Percentiles rank a stretch among this genome's conserved stretches.
phyloP scores from a whole-genome alignment of 2,329 filamentous ascomycete species.

The Trichoderma semiorbis region DNA sequence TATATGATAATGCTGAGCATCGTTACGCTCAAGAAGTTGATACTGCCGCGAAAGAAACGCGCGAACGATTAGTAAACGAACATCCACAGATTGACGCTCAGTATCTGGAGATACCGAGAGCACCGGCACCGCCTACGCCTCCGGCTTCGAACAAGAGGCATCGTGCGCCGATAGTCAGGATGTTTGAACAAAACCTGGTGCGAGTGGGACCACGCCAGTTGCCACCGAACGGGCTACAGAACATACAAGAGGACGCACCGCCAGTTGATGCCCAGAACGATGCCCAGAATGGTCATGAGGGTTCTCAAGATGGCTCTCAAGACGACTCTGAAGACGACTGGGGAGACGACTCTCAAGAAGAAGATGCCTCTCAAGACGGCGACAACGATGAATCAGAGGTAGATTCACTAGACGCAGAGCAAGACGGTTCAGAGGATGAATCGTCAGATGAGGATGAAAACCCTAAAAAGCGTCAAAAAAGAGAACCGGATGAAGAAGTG shows the following conservation, averaged over 20 bases:
- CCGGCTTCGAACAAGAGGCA: neutral
- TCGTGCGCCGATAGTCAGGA: neutral
- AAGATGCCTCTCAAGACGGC: neutral
- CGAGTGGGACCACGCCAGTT: neutral
- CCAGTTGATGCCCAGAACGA: neutral
- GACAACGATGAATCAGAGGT: neutral
- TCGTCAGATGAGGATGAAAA: neutral
- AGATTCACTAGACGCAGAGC: neutral
- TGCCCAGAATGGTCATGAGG: neutral
- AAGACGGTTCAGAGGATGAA: neutral
- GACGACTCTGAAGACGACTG: neutral
- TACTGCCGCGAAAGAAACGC: slow-evolving; percentile 56
- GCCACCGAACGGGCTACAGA: neutral
- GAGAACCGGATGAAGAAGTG: neutral
- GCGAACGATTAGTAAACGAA: slow-evolving; percentile 51
- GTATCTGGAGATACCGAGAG: slow-evolving; percentile 43
- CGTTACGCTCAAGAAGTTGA: slow-evolving; percentile 63
- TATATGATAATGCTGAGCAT: slow-evolving; percentile 61
- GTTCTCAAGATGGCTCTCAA: neutral
- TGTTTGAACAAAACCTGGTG: neutral
- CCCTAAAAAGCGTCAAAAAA: neutral
- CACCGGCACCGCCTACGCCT: neutral
- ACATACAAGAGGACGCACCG: neutral
- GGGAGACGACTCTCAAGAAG: neutral
- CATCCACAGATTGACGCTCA: slow-evolving; percentile 59